Evolutionary conservation across 2,329 filamentous ascomycete genomes (phyloP), one percentile per base, ranked within the genome.

Genomic region (Dryadomyces quercus-mongolicae): DNA sequence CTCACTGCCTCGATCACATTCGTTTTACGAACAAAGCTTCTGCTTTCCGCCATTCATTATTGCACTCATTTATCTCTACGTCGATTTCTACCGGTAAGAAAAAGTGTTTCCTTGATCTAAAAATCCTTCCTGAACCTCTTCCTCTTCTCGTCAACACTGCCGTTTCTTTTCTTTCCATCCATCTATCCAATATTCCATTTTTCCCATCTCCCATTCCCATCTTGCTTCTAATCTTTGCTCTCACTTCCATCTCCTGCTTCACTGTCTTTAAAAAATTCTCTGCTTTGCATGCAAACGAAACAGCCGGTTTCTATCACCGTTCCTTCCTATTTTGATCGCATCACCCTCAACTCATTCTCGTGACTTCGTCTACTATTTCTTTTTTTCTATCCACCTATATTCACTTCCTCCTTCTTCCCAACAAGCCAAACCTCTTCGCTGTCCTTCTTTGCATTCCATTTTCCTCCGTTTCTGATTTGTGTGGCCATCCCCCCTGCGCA

Each of bases 321-420:
- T 56, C 53, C 56, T 58, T 56, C 56, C 55, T 47, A 13, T 59
- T 59, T 54, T 49, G 54, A 51, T 40, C 16, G 16, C 21, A 10
- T 38, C 31, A 34, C 36, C 50, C 38, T 15, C 31, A n/a, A 34
- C 20, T 53, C 25, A 44, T 42, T 42, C 16, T 43, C 40, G 38
- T 51, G 21, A 43, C 49, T 49, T 50, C 31, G 10, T 22, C 18
- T 15, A 44, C 21, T 15, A 31, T 22, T 40, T 34, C 13, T 21
- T 46, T 21, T 46, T 34, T 43, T 49, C 15, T 25, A 42, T n/a
- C 21, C 31, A 5, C 22, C 22, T 10, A 16, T 18, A 13, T 45
- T 31, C 25, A 31, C 25, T 8, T 31, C 25, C 4, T 31, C 25
- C 25, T 31, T 31, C 25, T 31, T 8, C 25, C n/a, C n/a, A n/a